Conservation (phyloP, 148 eudicot species). For the Vaccinium darrowii region DNA sequence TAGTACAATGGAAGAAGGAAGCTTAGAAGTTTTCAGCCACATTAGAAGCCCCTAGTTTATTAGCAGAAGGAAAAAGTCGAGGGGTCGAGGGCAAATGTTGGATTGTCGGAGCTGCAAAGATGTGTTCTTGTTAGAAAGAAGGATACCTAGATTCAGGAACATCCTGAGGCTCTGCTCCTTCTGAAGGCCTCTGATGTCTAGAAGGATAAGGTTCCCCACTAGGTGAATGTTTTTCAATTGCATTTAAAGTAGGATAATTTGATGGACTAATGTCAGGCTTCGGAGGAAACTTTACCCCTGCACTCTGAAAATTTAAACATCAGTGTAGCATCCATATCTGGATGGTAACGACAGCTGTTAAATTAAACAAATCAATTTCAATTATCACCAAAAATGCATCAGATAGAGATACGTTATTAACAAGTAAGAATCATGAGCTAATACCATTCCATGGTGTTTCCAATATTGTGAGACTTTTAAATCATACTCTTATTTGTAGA, state of each 20-base stretch:
- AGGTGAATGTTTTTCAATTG: conserved; percentile 35
- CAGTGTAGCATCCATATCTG: conserved; percentile 10
- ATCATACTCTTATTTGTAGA: neutral
- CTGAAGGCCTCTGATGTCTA: conserved; percentile 40
- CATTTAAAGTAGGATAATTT: conserved; percentile 36
- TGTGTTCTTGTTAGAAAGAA: neutral
- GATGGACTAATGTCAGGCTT: conserved; percentile 41
- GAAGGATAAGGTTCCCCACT: conserved; percentile 40
- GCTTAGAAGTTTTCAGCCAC: neutral
- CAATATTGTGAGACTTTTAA: neutral
- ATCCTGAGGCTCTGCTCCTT: conserved; percentile 44
- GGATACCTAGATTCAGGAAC: conserved; percentile 82
- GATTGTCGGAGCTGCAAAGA: neutral
- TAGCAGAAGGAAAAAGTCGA: neutral
- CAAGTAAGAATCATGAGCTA: neutral
- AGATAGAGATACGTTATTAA: neutral
- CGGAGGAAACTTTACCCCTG: conserved; percentile 84
- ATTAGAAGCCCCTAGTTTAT: neutral
- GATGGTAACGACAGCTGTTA: neutral
- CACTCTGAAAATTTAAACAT: conserved; percentile 55
- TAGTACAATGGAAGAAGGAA: neutral
- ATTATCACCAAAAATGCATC: neutral
- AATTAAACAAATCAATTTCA: neutral
- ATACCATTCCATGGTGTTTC: neutral
- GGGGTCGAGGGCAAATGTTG: neutral